Base-by-base conservation (phyloP, 257 asterid genomes). In the Voacanga thouarsii region DNA sequence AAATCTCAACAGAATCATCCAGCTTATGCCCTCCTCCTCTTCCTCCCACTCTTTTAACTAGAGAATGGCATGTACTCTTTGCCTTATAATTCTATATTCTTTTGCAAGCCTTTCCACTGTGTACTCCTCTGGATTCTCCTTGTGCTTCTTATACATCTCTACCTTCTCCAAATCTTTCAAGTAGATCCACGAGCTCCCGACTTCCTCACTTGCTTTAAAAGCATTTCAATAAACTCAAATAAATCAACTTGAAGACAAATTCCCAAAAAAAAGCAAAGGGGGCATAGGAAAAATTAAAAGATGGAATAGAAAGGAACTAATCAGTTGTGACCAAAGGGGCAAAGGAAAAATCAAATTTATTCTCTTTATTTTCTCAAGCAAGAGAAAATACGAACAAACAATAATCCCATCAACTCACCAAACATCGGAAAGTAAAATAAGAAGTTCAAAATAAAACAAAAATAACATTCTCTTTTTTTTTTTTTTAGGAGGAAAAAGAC, bases 241-340 rank as follows among this genome's bases (percentile, higher is more conserved):
- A 61, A 11, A 1, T 3, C 53, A 50, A 19, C 26, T 37, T 37
- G 37, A 23, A 53, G 2, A 39, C n/a, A 49, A 64, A 30, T 1
- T 8, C 11, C 30, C 21, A n/a, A 28, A 47, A 19, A n/a, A n/a
- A 14, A n/a, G 19, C 3, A 45, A 49, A 37, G 5, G 23, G 37
- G 50, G 24, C 23, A 14, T 56, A 7, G 41, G 0, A 9, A 45
- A 49, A 26, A 8, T 67, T 67, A 19, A 15, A 26, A 12, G 75
- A 24, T 10, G 12, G n/a, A 49, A 73, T 10, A 68, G 24, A n/a
- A 71, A 57, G 33, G 49, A 47, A 87, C 87, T 83, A 55, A 92
- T 97, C 97, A 94, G 75, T 94, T 94, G 26, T 96, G 90, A n/a
- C 97, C 97, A 7, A 94, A 96, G 76, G n/a, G n/a, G n/a, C n/a